Percentiles rank a stretch among this genome's conserved stretches.
Conservation (phyloP, 257 asterid species). For the Leonotis leonurus region DNA sequence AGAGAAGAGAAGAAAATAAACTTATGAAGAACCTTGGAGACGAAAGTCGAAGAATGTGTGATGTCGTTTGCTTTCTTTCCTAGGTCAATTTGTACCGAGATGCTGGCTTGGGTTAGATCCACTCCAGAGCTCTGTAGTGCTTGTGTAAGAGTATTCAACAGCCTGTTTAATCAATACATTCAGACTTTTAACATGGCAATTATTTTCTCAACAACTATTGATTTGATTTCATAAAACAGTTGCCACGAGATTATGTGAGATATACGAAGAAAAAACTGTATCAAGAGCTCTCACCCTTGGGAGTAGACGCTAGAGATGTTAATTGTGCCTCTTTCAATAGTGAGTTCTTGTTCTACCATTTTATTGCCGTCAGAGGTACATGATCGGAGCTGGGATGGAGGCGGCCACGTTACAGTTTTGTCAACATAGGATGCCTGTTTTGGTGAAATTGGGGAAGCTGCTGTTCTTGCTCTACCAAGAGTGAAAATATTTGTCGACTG, state of each 20-base stretch:
- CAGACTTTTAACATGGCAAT: background rate
- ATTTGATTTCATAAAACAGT: too few species aligned
- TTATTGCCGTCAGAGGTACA: constrained; percentile 31
- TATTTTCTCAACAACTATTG: too few species aligned
- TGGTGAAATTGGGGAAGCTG: constrained; percentile 38
- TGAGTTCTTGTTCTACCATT: constrained; percentile 42
- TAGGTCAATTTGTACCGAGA: constrained; percentile 83
- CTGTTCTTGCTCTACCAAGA: constrained; percentile 33
- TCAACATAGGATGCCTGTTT: constrained; percentile 36
- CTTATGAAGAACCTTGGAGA: constrained; percentile 47
- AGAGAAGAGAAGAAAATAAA: background rate
- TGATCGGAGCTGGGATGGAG: constrained; percentile 35
- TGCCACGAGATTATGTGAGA: too few species aligned
- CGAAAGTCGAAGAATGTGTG: too few species aligned
- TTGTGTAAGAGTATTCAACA: constrained; percentile 67
- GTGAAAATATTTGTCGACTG: constrained; percentile 32
- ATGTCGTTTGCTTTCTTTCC: constrained; percentile 51
- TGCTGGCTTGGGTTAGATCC: constrained; percentile 72
- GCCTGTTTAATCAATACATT: constrained; percentile 35
- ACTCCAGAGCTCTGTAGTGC: constrained; percentile 84
- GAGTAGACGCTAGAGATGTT: constrained; percentile 79
- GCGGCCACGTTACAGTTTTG: constrained; percentile 31
- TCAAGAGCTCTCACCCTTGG: constrained; percentile 51
- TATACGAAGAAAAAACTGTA: background rate
- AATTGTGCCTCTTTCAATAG: constrained; percentile 64